Percentiles rank a stretch among this genome's conserved stretches.
Evolutionary conservation across 2,329 filamentous ascomycete genomes (phyloP).

Genomic region (Whalleya microplaca): DNA sequence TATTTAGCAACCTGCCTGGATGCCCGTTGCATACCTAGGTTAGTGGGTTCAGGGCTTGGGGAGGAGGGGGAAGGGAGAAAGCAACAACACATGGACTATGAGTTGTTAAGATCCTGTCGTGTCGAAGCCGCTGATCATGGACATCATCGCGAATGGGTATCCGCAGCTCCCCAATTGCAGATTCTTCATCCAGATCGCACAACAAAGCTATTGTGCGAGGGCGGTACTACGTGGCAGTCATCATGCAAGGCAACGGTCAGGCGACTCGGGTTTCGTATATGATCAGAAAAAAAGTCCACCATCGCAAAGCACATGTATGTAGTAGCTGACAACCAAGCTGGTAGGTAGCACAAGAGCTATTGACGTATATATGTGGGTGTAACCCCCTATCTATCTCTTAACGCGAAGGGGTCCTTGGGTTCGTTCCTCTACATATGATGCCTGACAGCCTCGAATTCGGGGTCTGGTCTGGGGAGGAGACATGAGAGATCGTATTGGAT

Average conservation of each 20-base stretch:
- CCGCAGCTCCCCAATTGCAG: constrained; percentile 28
- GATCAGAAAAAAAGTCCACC: constrained; percentile 4
- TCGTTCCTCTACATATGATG: constrained; percentile 10
- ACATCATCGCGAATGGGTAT: constrained; percentile 10
- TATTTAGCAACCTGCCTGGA: too few species aligned
- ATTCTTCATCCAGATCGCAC: constrained; percentile 17
- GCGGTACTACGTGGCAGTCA: constrained; percentile 26
- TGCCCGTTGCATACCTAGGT: background rate
- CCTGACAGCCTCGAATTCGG: background rate
- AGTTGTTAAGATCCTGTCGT: constrained; percentile 1
- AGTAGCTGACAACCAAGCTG: too few species aligned
- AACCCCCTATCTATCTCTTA: constrained; percentile 1
- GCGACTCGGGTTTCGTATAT: constrained; percentile 15
- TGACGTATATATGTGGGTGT: constrained; percentile 8
- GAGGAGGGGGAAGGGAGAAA: constrained; percentile 1
- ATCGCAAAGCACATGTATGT: constrained; percentile 7
- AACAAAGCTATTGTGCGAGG: constrained; percentile 13
- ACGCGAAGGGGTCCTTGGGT: constrained; percentile 7
- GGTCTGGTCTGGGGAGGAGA: background rate
- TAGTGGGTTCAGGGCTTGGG: background rate
- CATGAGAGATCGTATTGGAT: background rate
- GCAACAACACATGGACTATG: constrained; percentile 1
- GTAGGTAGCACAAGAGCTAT: constrained; percentile 11
- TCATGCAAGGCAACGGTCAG: constrained; percentile 21
- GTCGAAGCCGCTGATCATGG: constrained; percentile 21